Conservation (phyloP, 495 filamentous ascomycete species). For the Xylaria venustula region DNA sequence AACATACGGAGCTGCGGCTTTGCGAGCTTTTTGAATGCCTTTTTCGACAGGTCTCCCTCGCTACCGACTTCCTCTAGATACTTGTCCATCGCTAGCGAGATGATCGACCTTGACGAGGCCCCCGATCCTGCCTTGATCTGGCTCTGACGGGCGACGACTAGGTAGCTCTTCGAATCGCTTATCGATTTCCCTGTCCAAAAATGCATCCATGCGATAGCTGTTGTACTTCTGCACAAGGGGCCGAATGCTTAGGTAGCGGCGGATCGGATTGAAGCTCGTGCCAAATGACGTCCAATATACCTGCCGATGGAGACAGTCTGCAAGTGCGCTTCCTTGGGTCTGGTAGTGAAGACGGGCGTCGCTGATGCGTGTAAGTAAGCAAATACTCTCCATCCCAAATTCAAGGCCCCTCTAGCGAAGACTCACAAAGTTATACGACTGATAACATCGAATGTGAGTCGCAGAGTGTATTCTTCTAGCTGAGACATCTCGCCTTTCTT, state of each 20-base stretch:
- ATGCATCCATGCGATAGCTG: slow-evolving; percentile 19
- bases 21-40: slow-evolving; percentile 1
- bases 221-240: slow-evolving; percentile 29
- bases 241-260: slow-evolving; percentile 24
- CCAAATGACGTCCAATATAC: slow-evolving; percentile 27
- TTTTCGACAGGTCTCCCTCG: not conserved
- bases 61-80: slow-evolving; percentile 5
- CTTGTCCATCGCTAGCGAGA: slow-evolving; percentile 12
- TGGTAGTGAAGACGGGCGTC: slow-evolving; percentile 24
- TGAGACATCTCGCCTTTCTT: slow-evolving; percentile 32
- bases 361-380: not conserved
- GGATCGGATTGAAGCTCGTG: slow-evolving; percentile 27
- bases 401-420: not conserved
- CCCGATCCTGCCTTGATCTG: not conserved
- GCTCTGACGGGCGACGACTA: not conserved
- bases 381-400: not conserved
- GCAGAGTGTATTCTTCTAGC: slow-evolving; percentile 65
- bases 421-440: slow-evolving; percentile 21
- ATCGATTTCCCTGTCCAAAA: slow-evolving; percentile 22
- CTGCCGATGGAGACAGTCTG: slow-evolving; percentile 21
- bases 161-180: slow-evolving; percentile 21
- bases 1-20: slow-evolving; percentile 23
- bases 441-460: slow-evolving; percentile 66
- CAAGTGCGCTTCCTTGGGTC: slow-evolving; percentile 22
- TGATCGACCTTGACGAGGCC: slow-evolving; percentile 4